Evolutionary conservation across 2,329 filamentous ascomycete genomes (phyloP).

Genomic region (Nectriaceae sp.): DNA sequence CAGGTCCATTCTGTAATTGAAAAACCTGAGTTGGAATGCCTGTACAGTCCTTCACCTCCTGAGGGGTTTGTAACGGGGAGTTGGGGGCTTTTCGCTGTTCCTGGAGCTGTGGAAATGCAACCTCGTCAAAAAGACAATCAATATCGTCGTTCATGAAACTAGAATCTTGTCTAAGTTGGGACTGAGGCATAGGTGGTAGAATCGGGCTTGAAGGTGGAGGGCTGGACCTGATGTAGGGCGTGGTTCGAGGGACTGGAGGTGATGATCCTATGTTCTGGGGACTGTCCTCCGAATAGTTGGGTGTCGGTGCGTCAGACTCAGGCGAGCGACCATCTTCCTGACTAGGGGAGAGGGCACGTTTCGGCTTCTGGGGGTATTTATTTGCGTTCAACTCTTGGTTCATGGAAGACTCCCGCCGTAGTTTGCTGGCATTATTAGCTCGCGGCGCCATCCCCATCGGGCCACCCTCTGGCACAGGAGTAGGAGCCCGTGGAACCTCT

Average conservation of each 20-base stretch:
- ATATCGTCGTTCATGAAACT: slow-evolving; percentile 83
- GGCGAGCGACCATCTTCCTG: slow-evolving; percentile 57
- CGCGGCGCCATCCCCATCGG: slow-evolving; percentile 32
- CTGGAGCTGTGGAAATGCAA: slow-evolving; percentile 46
- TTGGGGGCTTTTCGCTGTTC: slow-evolving; percentile 31
- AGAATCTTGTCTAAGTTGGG: slow-evolving; percentile 67
- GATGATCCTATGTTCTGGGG: slow-evolving; percentile 87
- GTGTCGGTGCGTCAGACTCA: slow-evolving; percentile 54
- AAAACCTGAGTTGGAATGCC: slow-evolving; percentile 47
- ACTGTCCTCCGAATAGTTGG: slow-evolving; percentile 62
- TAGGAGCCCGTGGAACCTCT: slow-evolving; percentile 74
- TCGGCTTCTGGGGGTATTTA: slow-evolving; percentile 38
- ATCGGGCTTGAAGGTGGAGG: slow-evolving; percentile 80
- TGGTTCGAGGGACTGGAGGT: slow-evolving; percentile 73
- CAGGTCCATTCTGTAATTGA: slow-evolving; percentile 38
- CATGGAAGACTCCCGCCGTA: slow-evolving; percentile 64
- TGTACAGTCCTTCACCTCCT: slow-evolving; percentile 36
- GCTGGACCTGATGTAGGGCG: slow-evolving; percentile 56
- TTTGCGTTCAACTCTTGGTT: slow-evolving; percentile 51
- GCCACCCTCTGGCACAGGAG: slow-evolving; percentile 64
- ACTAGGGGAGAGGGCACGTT: slow-evolving; percentile 43
- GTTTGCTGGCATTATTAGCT: slow-evolving; percentile 30
- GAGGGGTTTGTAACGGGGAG: slow-evolving; percentile 18
- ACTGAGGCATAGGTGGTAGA: slow-evolving; percentile 62
- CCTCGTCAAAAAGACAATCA: slow-evolving; percentile 69